These are phyloP conservation scores for Scleromitrula shiraiana DNA, from an alignment of 2,329 filamentous ascomycete genomes.

Conservation along the genomic window DNA sequence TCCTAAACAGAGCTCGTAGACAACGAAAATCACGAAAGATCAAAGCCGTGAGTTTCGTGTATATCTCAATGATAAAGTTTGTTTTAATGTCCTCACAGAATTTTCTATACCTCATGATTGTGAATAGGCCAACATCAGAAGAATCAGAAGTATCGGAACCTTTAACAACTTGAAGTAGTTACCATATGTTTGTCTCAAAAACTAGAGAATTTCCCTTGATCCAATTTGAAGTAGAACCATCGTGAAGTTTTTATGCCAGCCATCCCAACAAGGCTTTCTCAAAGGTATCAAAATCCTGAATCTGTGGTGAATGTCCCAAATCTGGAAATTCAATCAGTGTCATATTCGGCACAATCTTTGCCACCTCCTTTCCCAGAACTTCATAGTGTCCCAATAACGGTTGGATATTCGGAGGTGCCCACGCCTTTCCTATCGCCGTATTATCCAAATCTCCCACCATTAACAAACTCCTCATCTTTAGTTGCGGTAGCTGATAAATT, in stretches of 20 bases:
- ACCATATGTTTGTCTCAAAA: too few species aligned
- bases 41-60: too few species aligned
- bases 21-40: too few species aligned
- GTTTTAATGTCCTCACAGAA: not conserved
- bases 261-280: not conserved
- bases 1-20: too few species aligned
- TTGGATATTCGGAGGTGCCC: conserved; percentile 36
- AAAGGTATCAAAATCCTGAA: conserved; percentile 37
- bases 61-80: not conserved
- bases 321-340: conserved; percentile 40
- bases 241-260: too few species aligned
- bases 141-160: too few species aligned
- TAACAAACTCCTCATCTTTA: conserved; percentile 12
- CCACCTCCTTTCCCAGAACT: conserved; percentile 39
- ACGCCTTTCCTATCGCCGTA: conserved; percentile 44
- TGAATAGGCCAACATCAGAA: not conserved
- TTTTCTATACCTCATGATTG: not conserved
- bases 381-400: conserved; percentile 41
- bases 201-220: too few species aligned
- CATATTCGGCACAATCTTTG: conserved; percentile 36
- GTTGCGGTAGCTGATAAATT: conserved; percentile 8
- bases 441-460: conserved; percentile 20
- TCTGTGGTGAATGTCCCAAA: conserved; percentile 45
- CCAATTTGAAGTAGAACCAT: too few species aligned
- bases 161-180: too few species aligned